Evolutionary conservation across 805 yeast species (phyloP).

Genomic region (Groenewaldozyma tartarivorans): DNA sequence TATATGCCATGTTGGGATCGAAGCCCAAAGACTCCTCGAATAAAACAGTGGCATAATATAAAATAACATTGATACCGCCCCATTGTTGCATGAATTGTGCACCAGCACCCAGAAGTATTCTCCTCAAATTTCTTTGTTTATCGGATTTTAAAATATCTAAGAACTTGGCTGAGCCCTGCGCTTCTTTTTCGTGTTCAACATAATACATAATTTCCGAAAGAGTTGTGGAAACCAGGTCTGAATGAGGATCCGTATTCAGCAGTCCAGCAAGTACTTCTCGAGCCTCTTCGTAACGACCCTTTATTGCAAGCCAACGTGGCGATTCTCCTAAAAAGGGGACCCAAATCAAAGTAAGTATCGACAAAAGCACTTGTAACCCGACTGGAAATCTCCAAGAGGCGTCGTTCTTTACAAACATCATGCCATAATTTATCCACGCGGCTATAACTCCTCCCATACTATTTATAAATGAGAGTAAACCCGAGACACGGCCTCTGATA

Average conservation of each 20-base stretch:
- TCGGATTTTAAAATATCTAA: constrained; percentile 31
- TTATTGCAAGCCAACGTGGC: constrained; percentile 66
- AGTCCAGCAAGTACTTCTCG: constrained; percentile 7
- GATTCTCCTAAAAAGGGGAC: constrained; percentile 60
- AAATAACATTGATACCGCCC: constrained; percentile 12
- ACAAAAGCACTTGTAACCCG: constrained; percentile 12
- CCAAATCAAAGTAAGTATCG: constrained; percentile 33
- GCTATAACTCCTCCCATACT: constrained; percentile 56
- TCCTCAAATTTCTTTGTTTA: constrained; percentile 36
- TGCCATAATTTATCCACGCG: constrained; percentile 22
- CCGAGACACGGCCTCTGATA: constrained; percentile 43
- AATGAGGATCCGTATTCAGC: constrained; percentile 6
- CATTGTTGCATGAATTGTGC: constrained; percentile 11
- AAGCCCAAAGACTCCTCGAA: constrained; percentile 10
- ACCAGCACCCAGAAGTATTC: constrained; percentile 30
- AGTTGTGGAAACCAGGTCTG: constrained; percentile 11
- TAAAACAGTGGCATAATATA: constrained; percentile 13
- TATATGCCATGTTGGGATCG: constrained; percentile 4
- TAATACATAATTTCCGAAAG: constrained; percentile 2
- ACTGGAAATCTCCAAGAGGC: constrained; percentile 27
- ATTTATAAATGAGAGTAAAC: constrained; percentile 55
- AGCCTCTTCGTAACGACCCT: constrained; percentile 58
- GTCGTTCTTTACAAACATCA: constrained; percentile 37
- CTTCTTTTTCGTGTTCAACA: constrained; percentile 6
- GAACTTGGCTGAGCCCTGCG: constrained; percentile 13